phyloP scores from a whole-genome alignment of 257 asterid species.

The Solanum rostratum region DNA sequence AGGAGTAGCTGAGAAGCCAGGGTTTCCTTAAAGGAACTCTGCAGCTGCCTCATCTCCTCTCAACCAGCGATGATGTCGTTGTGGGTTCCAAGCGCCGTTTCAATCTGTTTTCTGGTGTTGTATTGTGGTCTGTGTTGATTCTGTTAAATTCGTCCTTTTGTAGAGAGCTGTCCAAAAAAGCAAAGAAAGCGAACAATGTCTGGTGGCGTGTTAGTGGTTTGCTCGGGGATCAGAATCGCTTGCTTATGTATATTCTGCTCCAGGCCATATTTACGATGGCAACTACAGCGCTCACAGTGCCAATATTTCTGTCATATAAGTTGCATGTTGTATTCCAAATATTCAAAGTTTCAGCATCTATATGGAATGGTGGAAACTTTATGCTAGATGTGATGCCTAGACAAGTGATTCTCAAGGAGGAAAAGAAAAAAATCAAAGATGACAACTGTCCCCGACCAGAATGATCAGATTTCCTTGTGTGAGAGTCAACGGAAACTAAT shows the following conservation, averaged over 20 bases:
- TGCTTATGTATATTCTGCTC: slow-evolving; percentile 80
- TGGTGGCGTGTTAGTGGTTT: slow-evolving; percentile 97
- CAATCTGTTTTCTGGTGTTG: background rate
- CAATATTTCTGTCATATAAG: slow-evolving; percentile 76
- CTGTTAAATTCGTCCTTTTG: background rate
- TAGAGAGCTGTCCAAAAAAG: slow-evolving; percentile 90
- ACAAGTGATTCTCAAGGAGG: slow-evolving; percentile 60
- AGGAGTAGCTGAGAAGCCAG: too few relatives aligned
- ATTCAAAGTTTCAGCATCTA: slow-evolving; percentile 76
- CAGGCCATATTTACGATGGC: slow-evolving; percentile 88
- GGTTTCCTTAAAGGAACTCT: too few relatives aligned
- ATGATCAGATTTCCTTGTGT: background rate
- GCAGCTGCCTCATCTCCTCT: too few relatives aligned
- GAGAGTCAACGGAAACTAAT: background rate
- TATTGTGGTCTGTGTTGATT: background rate
- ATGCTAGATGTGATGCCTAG: slow-evolving; percentile 94
- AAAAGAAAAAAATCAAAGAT: slow-evolving; percentile 66
- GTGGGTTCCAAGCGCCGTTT: too few relatives aligned
- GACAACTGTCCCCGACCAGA: slow-evolving; percentile 2
- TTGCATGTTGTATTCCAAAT: slow-evolving; percentile 62
- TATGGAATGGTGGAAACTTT: slow-evolving; percentile 95
- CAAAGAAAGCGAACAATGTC: slow-evolving; percentile 77
- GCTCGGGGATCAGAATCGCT: slow-evolving; percentile 86
- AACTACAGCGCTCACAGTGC: slow-evolving; percentile 77
- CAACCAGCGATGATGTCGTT: too few relatives aligned